phyloP scores from a whole-genome alignment of 2,329 filamentous ascomycete species.

The Raffaelea albimanens region DNA sequence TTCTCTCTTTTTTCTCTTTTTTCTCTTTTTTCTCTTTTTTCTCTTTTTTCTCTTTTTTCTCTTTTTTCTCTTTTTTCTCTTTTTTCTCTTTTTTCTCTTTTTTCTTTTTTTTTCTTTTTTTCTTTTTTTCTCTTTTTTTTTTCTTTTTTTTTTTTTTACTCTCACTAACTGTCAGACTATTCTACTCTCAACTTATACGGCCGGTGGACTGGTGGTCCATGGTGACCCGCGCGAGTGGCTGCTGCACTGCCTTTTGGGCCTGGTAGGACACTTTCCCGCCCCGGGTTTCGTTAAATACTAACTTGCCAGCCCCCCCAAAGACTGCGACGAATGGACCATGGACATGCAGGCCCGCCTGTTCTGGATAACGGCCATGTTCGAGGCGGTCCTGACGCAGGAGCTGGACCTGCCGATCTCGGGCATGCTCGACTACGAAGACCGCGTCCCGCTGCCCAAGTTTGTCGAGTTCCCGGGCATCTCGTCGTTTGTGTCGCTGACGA shows the following conservation, averaged over 20 bases:
- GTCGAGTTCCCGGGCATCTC: conserved; percentile 13
- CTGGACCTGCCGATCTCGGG: conserved; percentile 40
- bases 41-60: neutral
- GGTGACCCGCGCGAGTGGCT: conserved; percentile 39
- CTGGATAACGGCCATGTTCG: conserved; percentile 46
- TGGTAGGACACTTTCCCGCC: conserved; percentile 20
- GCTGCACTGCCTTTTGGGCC: conserved; percentile 36
- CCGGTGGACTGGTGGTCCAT: conserved; percentile 45
- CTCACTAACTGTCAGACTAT: conserved; percentile 6
- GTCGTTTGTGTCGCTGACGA: conserved; percentile 1
- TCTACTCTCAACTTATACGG: conserved; percentile 39
- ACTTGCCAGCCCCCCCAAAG: conserved; percentile 22
- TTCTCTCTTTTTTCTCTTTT: neutral
- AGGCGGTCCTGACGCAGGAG: conserved; percentile 45
- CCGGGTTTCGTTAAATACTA: neutral
- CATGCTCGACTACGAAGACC: conserved; percentile 38
- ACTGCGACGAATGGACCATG: conserved; percentile 41
- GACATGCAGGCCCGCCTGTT: conserved; percentile 47
- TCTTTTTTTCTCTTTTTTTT: neutral
- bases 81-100: neutral
- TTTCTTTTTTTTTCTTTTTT: neutral
- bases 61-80: neutral
- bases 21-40: neutral
- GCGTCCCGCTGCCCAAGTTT: conserved; percentile 43
- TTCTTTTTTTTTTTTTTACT: neutral